Base-by-base conservation (phyloP, 2,329 filamentous ascomycete genomes). In the Piedraia hortae region DNA sequence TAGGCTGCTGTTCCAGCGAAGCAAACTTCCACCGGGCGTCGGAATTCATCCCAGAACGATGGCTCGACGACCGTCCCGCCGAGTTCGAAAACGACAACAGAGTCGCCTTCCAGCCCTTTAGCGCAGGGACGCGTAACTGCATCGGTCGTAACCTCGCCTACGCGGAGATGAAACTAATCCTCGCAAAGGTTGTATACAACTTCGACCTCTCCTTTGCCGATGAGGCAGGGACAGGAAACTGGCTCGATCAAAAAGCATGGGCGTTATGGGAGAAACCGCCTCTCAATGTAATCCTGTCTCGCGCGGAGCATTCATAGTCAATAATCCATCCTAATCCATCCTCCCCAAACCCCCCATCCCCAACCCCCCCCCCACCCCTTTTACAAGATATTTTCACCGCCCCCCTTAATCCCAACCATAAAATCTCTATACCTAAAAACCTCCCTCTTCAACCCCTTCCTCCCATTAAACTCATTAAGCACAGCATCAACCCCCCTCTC, bases 351-450 rank as follows among this genome's bases (percentile, higher is more conserved):
- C 21, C 11, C 14, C 23, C 19, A 4, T 5, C 19, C 5, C 12
- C 18, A 21, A 9, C 19, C 11, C 14, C 22, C 15, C 16, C 32
- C 9, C 22, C 23, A 20, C 20, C 27, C 19, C 30, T 37, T 3
- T n/a, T n/a, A n/a, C n/a, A n/a, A n/a, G n/a, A n/a, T n/a, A n/a
- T 38, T 43, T 14, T 45, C 46, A 5, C 49, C 49, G 2, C 40
- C 45, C 5, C 24, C 24, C 11, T 12, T 10, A 10, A 54, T 29
- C 28, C 35, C 47, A 1, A 46, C 60, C 30, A 93, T 75, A 48
- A 93, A 93, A 26, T 97, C 85, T 29, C 75, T 65, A 42, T 93
- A 97, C 37, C 67, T 63, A 46, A 97, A 93, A 1, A 93, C 78
- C 28, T 93, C 82, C 1, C 74, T 75, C 46, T 38, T 67, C 4